Conservation (phyloP, 805 yeast genomes). For the Ogataea pilisensis region DNA sequence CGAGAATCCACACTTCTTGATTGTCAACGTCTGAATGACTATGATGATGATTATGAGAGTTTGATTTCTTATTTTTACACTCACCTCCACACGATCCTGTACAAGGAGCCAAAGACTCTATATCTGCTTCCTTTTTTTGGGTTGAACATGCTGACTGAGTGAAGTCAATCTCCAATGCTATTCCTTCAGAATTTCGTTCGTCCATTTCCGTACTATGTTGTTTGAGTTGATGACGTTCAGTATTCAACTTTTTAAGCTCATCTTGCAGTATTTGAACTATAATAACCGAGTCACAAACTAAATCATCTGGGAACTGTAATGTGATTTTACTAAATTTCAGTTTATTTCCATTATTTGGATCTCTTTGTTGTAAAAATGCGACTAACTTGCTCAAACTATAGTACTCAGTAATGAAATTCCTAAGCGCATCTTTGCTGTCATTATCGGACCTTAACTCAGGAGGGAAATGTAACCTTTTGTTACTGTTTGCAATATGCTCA, state of each 20-base stretch:
- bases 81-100: slow-evolving; percentile 27
- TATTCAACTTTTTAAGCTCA: slow-evolving; percentile 21
- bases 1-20: slow-evolving; percentile 68
- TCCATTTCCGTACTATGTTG: background rate
- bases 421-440: slow-evolving; percentile 20
- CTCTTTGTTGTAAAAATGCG: slow-evolving; percentile 24
- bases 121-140: slow-evolving; percentile 14
- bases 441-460: slow-evolving; percentile 22
- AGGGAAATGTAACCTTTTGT: slow-evolving; percentile 23
- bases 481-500: slow-evolving; percentile 12
- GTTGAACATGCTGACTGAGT: slow-evolving; percentile 10
- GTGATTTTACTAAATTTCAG: slow-evolving; percentile 52
- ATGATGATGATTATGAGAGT: too few relatives aligned
- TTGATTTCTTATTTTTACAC: slow-evolving; percentile 14
- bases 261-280: slow-evolving; percentile 54
- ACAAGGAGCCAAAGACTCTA: slow-evolving; percentile 22
- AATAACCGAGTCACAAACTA: slow-evolving; percentile 74
- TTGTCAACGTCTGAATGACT: background rate
- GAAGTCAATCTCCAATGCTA: slow-evolving; percentile 7
- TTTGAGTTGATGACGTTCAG: slow-evolving; percentile 6
- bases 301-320: slow-evolving; percentile 82
- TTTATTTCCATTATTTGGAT: slow-evolving; percentile 17
- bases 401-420: slow-evolving; percentile 39
- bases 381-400: slow-evolving; percentile 43
- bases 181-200: background rate